Evolutionary conservation across 2,329 filamentous ascomycete genomes (phyloP).

Genomic region (Gnomoniopsis smithogilvyi): DNA sequence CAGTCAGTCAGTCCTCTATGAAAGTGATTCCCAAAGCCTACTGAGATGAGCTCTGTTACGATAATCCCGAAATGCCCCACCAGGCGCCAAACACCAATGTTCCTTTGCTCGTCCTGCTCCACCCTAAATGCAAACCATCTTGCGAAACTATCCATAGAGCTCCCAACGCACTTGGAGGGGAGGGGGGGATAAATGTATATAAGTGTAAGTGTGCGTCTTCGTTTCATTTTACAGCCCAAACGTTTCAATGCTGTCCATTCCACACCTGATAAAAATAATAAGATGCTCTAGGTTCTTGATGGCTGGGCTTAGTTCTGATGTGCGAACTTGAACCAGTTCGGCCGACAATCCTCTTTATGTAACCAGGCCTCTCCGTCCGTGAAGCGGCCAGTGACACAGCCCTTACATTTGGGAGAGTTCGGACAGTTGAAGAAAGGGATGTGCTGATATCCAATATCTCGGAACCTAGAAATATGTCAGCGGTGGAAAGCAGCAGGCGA

Average conservation of each 20-base stretch:
- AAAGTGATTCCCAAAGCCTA: neutral
- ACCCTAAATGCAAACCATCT: constrained; percentile 12
- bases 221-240: neutral
- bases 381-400: constrained; percentile 81
- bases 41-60: neutral
- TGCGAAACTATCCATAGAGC: constrained; percentile 12
- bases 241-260: neutral
- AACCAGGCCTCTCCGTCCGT: constrained; percentile 86
- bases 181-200: constrained; percentile 7
- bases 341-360: constrained; percentile 86
- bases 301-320: constrained; percentile 62
- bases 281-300: constrained; percentile 3
- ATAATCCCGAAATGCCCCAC: constrained; percentile 3
- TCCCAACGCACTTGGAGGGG: constrained; percentile 4
- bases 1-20: neutral
- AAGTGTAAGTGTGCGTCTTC: neutral
- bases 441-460: constrained; percentile 97
- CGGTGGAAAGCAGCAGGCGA: neutral
- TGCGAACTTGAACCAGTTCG: constrained; percentile 95
- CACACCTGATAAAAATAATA: constrained; percentile 9
- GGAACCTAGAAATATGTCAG: constrained; percentile 69
- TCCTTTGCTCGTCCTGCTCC: constrained; percentile 7
- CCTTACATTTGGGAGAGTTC: constrained; percentile 89
- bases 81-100: constrained; percentile 17
- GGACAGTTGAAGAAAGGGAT: constrained; percentile 99